Conservation (phyloP, 202 grass and related monocot genomes). For the Schoenoplectus tabernaemontani region DNA sequence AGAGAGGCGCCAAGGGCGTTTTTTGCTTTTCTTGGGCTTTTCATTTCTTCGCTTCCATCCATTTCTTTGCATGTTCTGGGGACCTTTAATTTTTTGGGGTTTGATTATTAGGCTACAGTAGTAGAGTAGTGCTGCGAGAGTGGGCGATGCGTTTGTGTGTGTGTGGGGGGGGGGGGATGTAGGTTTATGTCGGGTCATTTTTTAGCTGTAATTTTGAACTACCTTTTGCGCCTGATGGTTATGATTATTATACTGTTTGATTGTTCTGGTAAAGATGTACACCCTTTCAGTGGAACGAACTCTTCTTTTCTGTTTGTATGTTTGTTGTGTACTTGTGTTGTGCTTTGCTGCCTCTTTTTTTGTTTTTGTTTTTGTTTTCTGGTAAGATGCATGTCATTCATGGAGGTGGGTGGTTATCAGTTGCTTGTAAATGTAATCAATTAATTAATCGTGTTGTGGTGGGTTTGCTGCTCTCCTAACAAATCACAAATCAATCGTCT, state of each 20-base stretch:
- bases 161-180: background rate
- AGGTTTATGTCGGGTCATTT: constrained; percentile 3
- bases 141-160: constrained; percentile 1
- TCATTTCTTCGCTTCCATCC: constrained; percentile 2
- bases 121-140: background rate
- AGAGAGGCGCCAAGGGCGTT: constrained; percentile 4
- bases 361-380: background rate
- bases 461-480: no score
- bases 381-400: background rate
- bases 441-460: no score
- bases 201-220: constrained; percentile 6
- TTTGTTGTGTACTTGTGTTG: no score
- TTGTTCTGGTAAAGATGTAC: constrained; percentile 12
- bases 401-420: no score
- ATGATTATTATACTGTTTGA: constrained; percentile 18
- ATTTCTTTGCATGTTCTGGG: constrained; percentile 11
- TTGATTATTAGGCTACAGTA: constrained; percentile 24
- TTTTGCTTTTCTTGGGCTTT: constrained; percentile 5
- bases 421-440: no score
- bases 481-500: no score
- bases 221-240: background rate
- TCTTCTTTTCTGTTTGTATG: background rate
- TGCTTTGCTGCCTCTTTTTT: background rate
- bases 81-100: background rate
- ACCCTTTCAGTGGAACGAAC: constrained; percentile 1